Percentiles rank a stretch among this genome's conserved stretches.
Conservation (phyloP, 2,329 filamentous ascomycete genomes). For the Pseudogymnoascus verrucosus region DNA sequence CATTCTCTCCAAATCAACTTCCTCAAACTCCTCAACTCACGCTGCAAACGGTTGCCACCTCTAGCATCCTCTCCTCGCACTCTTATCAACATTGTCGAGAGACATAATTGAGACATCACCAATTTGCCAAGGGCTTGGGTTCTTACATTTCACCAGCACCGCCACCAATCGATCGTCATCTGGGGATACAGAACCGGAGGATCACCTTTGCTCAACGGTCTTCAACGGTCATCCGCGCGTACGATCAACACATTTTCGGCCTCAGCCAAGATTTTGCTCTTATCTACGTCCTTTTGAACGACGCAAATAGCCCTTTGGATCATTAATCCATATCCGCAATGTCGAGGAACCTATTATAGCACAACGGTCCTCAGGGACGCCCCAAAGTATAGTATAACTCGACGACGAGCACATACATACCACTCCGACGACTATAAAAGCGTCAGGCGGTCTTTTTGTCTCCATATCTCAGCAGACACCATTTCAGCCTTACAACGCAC, state of each 20-base stretch:
- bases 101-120: constrained; percentile 1
- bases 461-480: constrained; percentile 9
- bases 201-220: background rate
- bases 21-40: background rate
- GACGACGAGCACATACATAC: constrained; percentile 11
- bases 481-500: background rate
- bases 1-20: background rate
- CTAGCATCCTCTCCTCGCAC: background rate
- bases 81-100: background rate
- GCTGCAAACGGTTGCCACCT: background rate
- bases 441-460: background rate
- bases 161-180: constrained; percentile 6
- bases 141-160: background rate
- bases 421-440: background rate
- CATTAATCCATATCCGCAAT: constrained; percentile 17
- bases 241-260: background rate
- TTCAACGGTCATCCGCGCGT: background rate
- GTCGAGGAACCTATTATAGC: constrained; percentile 30
- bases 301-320: background rate
- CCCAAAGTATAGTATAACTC: constrained; percentile 22
- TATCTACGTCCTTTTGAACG: background rate
- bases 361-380: constrained; percentile 40
- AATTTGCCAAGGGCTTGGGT: constrained; percentile 5
- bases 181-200: background rate
- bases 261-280: background rate